Base-by-base conservation (phyloP, 768 basidiomycete species). In the Leccinum boreale region DNA sequence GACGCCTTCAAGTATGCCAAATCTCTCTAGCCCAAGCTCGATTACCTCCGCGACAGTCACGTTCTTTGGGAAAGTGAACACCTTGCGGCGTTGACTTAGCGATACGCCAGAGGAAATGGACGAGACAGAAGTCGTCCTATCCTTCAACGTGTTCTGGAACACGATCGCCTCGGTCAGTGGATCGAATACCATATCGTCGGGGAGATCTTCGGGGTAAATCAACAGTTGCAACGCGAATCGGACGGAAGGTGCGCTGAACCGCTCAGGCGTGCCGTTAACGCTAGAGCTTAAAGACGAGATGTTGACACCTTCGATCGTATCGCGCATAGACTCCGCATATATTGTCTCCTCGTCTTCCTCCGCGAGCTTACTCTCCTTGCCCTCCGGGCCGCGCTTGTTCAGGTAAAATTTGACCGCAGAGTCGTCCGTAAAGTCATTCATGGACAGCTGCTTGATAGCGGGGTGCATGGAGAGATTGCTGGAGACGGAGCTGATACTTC, bases 391-490 rank as follows among this genome's bases (percentile, higher is more conserved):
- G 26, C 81, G 77, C 54, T 91, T 79, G 70, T 98, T 94, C 61
- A 98, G 73, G 74, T 97, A 99, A 73, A 98, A 90, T 73, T 98
- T 98, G 74, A 98, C 95, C 0, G 89, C 87, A 4, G 94, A 94
- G 69, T 98, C 97, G 64, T 99, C 97, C 45, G 91, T 91, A 68
- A 95, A 98, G 70, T 98, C 97, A 65, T 95, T 97, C 93, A 97
- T 96, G 47, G 90, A 85, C 42, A 98, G 77, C 69, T 90, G 92
- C 68, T 85, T 87, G 33, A 6, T 99, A 15, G 97, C 95, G 17
- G 96, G 95, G 68, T 98, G 92, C 84, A 92, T 88, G 4, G 90
- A 91, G 26, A 98, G 79, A 68, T 95, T 94, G 68, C 92, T 94
- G 33, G 89, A 81, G 23, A 99, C 79, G n/a, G 93, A 95, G 66